A percentile compares a stretch with the other conserved stretches of the same genome.
These are phyloP conservation scores for Phytophthora nicotianae DNA, from an alignment of 352 stramenopile species.

Conservation along the genomic window DNA sequence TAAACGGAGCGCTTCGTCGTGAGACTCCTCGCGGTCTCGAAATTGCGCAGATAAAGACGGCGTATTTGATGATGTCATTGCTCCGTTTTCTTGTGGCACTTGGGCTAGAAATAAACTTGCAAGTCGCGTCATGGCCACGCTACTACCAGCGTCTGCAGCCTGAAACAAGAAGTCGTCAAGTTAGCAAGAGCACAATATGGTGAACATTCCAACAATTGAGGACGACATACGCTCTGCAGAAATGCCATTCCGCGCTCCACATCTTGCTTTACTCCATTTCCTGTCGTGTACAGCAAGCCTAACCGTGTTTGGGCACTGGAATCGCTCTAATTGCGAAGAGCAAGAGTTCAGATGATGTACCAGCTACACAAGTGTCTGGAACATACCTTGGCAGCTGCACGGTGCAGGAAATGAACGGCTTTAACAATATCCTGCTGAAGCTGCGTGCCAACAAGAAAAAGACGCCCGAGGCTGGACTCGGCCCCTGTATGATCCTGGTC, in stretches of 20 bases:
- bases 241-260: constrained; percentile 59
- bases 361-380: neutral
- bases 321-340: constrained; percentile 33
- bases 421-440: constrained; percentile 43
- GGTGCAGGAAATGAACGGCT: constrained; percentile 73
- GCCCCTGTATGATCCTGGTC: constrained; percentile 50
- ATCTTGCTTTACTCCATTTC: constrained; percentile 58
- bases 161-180: constrained; percentile 11
- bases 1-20: constrained; percentile 68
- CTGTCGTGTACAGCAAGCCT: constrained; percentile 50
- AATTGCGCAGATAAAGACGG: constrained; percentile 33
- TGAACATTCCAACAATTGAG: neutral
- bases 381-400: constrained; percentile 52
- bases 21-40: constrained; percentile 54
- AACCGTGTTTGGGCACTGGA: constrained; percentile 52
- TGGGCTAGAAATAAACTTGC: constrained; percentile 49
- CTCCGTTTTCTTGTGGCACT: constrained; percentile 5
- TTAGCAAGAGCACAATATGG: constrained; percentile 6
- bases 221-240: constrained; percentile 45
- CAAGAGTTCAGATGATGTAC: neutral
- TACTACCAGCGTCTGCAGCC: constrained; percentile 44
- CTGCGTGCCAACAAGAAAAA: constrained; percentile 41
- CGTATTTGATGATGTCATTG: neutral
- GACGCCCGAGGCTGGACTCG: constrained; percentile 54
- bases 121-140: constrained; percentile 61